These are phyloP conservation scores for Suillus sp. DNA, from an alignment of 768 basidiomycete species.

Conservation along the genomic window DNA sequence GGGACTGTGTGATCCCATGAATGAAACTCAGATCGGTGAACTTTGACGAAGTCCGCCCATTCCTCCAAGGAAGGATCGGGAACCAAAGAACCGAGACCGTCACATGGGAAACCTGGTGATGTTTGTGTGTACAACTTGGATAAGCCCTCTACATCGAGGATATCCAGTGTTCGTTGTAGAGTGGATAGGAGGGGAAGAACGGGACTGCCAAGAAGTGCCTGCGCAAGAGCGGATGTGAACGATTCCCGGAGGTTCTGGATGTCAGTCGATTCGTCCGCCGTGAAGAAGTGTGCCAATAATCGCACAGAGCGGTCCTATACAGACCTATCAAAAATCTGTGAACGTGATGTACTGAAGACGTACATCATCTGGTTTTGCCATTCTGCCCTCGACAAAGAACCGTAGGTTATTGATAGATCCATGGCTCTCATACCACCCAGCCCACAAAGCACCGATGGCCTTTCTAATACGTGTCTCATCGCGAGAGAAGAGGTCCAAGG, in stretches of 20 bases:
- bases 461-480: conserved; percentile 58
- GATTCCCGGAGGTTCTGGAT: conserved; percentile 44
- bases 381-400: conserved; percentile 70
- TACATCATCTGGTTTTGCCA: conserved; percentile 61
- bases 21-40: conserved; percentile 44
- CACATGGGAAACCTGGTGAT: conserved; percentile 7
- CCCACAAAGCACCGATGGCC: conserved; percentile 74
- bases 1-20: conserved; percentile 42
- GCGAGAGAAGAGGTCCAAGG: conserved; percentile 86
- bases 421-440: conserved; percentile 64
- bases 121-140: conserved; percentile 40
- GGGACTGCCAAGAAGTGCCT: conserved; percentile 50
- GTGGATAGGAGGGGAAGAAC: conserved; percentile 54
- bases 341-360: conserved; percentile 21
- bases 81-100: conserved; percentile 32
- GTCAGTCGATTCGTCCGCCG: conserved; percentile 13
- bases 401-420: conserved; percentile 81
- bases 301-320: neutral
- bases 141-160: conserved; percentile 85
- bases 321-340: neutral
- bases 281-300: conserved; percentile 17
- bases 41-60: conserved; percentile 63
- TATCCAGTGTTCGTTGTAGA: conserved; percentile 78
- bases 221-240: conserved; percentile 53
- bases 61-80: conserved; percentile 63